These are phyloP conservation scores for Naganishia albida DNA, from an alignment of 1,284 basidiomycete species.

Conservation along the genomic window DNA sequence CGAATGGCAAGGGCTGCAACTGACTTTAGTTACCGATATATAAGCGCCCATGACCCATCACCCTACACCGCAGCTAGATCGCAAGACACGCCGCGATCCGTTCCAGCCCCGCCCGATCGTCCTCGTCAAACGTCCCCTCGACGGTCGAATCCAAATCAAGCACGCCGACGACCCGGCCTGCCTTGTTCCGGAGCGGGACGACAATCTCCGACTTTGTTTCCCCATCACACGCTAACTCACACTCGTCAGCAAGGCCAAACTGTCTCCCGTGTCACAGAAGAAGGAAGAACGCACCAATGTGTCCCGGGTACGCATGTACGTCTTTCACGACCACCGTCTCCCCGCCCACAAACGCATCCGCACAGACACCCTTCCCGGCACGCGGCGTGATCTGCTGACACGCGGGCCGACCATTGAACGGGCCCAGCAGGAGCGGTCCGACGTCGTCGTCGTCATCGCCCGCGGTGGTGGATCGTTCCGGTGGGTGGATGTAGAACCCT, in stretches of 20 bases:
- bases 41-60: too few relatives aligned
- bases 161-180: constrained; percentile 65
- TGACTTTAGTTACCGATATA: too few relatives aligned
- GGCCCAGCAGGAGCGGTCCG: constrained; percentile 66
- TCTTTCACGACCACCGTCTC: constrained; percentile 67
- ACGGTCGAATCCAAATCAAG: constrained; percentile 81
- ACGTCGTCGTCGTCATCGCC: constrained; percentile 8
- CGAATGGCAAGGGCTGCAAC: too few relatives aligned
- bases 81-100: constrained; percentile 67
- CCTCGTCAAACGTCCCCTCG: constrained; percentile 68
- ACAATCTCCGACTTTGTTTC: constrained; percentile 85
- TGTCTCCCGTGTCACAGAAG: too few relatives aligned
- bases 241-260: too few relatives aligned
- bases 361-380: constrained; percentile 71
- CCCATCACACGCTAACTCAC: constrained; percentile 79
- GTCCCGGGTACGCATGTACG: constrained; percentile 77
- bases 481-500: constrained; percentile 80
- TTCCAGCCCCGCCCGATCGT: constrained; percentile 72
- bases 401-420: constrained; percentile 84
- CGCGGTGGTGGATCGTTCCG: constrained; percentile 56
- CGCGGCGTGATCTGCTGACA: constrained; percentile 73
- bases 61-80: constrained; percentile 39
- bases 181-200: constrained; percentile 61
- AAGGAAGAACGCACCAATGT: constrained; percentile 60
- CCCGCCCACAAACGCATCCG: constrained; percentile 66